These are phyloP conservation scores for Phytophthora podocarpi DNA, from an alignment of 352 stramenopile genomes.

Conservation along the genomic window DNA sequence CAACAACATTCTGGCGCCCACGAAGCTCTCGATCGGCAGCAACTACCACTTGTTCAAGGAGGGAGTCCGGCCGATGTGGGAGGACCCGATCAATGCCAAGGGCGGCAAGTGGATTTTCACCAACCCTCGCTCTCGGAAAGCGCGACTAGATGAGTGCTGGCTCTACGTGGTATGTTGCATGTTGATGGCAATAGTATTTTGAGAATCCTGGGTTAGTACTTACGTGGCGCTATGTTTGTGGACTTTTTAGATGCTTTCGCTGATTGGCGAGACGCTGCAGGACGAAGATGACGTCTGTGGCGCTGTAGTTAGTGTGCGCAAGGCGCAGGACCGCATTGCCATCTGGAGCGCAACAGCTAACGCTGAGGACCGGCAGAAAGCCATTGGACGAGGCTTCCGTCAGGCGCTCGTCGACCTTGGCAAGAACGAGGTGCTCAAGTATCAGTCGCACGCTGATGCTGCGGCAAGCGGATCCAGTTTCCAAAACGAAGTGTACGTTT, in stretches of 20 bases:
- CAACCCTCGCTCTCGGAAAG: conserved; percentile 92
- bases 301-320: conserved; percentile 95
- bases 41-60: conserved; percentile 99
- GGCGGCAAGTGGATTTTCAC: conserved; percentile 98
- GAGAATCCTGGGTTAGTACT: neutral
- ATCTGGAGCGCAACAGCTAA: conserved; percentile 93
- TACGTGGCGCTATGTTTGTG: neutral
- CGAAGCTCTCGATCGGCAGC: conserved; percentile 88
- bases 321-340: conserved; percentile 95
- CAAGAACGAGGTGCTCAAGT: conserved; percentile 91
- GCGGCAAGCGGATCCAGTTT: conserved; percentile 89
- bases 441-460: conserved; percentile 87
- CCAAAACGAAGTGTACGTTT: conserved; percentile 91
- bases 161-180: conserved; percentile 87
- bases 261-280: conserved; percentile 96
- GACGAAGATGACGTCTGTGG: conserved; percentile 95
- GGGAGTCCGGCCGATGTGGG: conserved; percentile 97
- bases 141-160: conserved; percentile 95
- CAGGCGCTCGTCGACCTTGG: conserved; percentile 79
- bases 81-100: conserved; percentile 94
- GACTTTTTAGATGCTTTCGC: conserved; percentile 85
- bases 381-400: conserved; percentile 83
- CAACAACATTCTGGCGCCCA: conserved; percentile 95
- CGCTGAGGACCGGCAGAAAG: conserved; percentile 75
- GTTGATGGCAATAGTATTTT: neutral